phyloP scores from a whole-genome alignment of 1,284 basidiomycete species.

The Athelia sp. region DNA sequence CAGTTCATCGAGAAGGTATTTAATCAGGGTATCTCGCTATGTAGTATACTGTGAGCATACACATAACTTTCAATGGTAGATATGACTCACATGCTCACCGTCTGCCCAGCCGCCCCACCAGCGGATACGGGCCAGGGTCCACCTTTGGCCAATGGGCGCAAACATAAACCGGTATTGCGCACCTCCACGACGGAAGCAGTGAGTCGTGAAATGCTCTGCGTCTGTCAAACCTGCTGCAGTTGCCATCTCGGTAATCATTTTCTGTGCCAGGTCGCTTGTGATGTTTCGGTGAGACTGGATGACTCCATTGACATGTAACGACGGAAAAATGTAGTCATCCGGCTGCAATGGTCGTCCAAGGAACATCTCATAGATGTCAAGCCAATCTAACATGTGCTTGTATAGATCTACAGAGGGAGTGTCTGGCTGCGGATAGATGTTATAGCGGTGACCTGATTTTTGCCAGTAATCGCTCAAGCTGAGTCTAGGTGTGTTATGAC shows the following conservation, averaged over 20 bases:
- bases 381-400: conserved; percentile 24
- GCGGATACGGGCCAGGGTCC: conserved; percentile 25
- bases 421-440: too few species aligned
- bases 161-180: conserved; percentile 34
- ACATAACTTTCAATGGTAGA: background rate
- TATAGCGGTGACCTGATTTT: too few species aligned
- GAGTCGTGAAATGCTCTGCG: conserved; percentile 22
- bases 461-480: too few species aligned
- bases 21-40: conserved; percentile 25
- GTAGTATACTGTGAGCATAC: background rate
- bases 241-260: conserved; percentile 19
- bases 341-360: conserved; percentile 14
- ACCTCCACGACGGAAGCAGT: conserved; percentile 28
- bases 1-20: conserved; percentile 26
- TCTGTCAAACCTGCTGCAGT: conserved; percentile 14
- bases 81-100: conserved; percentile 21
- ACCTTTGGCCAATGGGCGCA: conserved; percentile 25
- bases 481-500: too few species aligned
- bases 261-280: conserved; percentile 22
- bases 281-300: conserved; percentile 16
- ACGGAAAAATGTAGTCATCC: conserved; percentile 30
- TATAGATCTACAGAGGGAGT: too few species aligned
- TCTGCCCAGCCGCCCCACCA: conserved; percentile 40
- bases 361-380: conserved; percentile 14
- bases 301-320: conserved; percentile 20